Conservation (phyloP, 148 eudicot genomes). For the Dianthus caryophyllus region DNA sequence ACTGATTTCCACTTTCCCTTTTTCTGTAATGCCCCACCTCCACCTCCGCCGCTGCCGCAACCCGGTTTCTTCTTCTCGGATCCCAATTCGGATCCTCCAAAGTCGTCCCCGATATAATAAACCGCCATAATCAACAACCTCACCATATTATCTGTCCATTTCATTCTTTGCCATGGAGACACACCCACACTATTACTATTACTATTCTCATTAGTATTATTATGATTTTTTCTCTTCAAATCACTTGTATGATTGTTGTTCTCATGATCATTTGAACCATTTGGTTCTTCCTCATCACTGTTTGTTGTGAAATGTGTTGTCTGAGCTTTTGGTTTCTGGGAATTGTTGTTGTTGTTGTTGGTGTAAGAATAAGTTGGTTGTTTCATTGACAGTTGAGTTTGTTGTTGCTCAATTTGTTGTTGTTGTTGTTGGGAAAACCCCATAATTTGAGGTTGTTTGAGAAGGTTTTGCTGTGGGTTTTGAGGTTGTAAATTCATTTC, state of each 20-base stretch:
- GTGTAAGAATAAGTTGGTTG: slow-evolving; percentile 27
- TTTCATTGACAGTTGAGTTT: slow-evolving; percentile 40
- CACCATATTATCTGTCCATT: slow-evolving; percentile 94
- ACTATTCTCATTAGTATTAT: slow-evolving; percentile 21
- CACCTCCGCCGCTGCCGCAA: slow-evolving; percentile 15
- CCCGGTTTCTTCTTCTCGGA: slow-evolving; percentile 42
- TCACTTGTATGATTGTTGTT: slow-evolving; percentile 35
- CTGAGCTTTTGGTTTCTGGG: slow-evolving; percentile 36
- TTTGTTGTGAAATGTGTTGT: slow-evolving; percentile 18
- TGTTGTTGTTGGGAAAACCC: slow-evolving; percentile 33
- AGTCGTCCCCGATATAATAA: slow-evolving; percentile 78
- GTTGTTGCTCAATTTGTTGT: slow-evolving; percentile 30
- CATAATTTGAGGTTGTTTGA: slow-evolving; percentile 31
- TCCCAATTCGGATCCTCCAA: slow-evolving; percentile 35
- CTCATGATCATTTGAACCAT: slow-evolving; percentile 33
- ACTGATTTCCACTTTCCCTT: slow-evolving; percentile 98
- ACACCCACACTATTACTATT: background rate
- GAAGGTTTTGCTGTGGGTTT: slow-evolving; percentile 32
- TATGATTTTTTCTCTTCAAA: slow-evolving; percentile 40
- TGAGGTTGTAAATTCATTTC: slow-evolving; percentile 51
- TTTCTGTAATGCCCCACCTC: slow-evolving; percentile 59
- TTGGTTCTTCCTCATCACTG: slow-evolving; percentile 64
- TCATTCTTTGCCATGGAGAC: slow-evolving; percentile 96
- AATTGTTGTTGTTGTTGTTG: slow-evolving; percentile 9
- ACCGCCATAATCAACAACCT: slow-evolving; percentile 78